A percentile compares a stretch with the other conserved stretches of the same genome.
Evolutionary conservation across 148 eudicot genomes (phyloP).

Genomic region (Camellia granthamiana): DNA sequence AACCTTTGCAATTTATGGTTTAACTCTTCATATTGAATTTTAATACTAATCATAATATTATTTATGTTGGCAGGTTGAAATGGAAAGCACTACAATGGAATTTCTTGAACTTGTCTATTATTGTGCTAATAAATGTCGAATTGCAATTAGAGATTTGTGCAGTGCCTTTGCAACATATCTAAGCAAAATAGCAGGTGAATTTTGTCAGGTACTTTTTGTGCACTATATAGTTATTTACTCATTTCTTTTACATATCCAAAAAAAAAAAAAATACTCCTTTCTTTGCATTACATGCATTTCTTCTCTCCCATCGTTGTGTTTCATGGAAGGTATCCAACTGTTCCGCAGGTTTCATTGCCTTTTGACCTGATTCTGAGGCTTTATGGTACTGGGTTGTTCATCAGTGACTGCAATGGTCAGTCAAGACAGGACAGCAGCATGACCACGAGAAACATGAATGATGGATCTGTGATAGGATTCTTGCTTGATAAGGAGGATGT

Average conservation of each 20-base stretch:
- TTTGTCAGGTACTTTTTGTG: conserved; percentile 44
- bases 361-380: conserved; percentile 46
- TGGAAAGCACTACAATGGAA: conserved; percentile 30
- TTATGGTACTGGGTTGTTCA: conserved; percentile 53
- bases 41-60: neutral
- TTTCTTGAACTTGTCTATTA: conserved; percentile 59
- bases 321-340: neutral
- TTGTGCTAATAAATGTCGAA: conserved; percentile 61
- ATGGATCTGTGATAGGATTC: conserved; percentile 21
- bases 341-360: conserved; percentile 45
- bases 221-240: conserved; percentile 1
- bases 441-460: conserved; percentile 9
- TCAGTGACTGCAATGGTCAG: conserved; percentile 34
- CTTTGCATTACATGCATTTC: neutral
- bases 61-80: conserved; percentile 48
- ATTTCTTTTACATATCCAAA: too few relatives aligned
- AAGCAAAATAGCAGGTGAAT: conserved; percentile 36
- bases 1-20: neutral
- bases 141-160: conserved; percentile 33
- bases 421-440: conserved; percentile 11
- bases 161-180: conserved; percentile 45
- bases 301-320: neutral
- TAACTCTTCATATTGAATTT: neutral
- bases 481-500: conserved; percentile 34
- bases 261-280: neutral